These are phyloP conservation scores for Ogataea zsoltii DNA, from an alignment of 805 yeast genomes.

Conservation along the genomic window DNA sequence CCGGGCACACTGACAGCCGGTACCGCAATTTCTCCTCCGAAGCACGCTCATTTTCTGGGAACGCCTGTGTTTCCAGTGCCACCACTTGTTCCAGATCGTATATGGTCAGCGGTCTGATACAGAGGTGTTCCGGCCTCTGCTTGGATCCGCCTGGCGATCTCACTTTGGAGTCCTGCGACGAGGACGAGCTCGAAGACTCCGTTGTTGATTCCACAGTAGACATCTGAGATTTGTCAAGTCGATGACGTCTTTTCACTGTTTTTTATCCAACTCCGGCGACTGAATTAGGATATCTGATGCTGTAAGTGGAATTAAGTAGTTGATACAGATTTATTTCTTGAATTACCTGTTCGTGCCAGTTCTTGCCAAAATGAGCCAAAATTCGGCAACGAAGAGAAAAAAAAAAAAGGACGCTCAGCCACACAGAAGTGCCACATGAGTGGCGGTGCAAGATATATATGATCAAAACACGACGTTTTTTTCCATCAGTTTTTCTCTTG, in stretches of 20 bases:
- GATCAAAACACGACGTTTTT: too few relatives aligned
- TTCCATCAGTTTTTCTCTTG: too few relatives aligned
- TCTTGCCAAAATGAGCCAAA: slow-evolving; percentile 4
- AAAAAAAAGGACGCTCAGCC: slow-evolving; percentile 1
- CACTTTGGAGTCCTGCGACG: slow-evolving; percentile 16
- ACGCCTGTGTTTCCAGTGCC: slow-evolving; percentile 66
- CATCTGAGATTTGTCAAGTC: slow-evolving; percentile 6
- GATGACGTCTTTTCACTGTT: not conserved
- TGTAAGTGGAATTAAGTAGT: too few relatives aligned
- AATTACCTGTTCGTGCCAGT: not conserved
- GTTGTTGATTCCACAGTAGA: slow-evolving; percentile 27
- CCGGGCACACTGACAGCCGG: slow-evolving; percentile 83
- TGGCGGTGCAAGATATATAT: not conserved
- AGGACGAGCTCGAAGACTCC: slow-evolving; percentile 28
- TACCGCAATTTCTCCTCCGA: slow-evolving; percentile 62
- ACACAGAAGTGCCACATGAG: not conserved
- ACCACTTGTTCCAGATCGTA: slow-evolving; percentile 66
- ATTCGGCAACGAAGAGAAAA: not conserved
- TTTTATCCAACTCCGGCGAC: too few relatives aligned
- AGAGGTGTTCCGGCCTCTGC: slow-evolving; percentile 55
- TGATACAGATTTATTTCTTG: not conserved
- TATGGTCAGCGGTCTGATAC: slow-evolving; percentile 76
- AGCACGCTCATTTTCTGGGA: slow-evolving; percentile 70
- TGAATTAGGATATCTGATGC: too few relatives aligned
- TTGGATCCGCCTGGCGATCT: slow-evolving; percentile 28